Percentiles rank a stretch among this genome's conserved stretches.
phyloP scores from a whole-genome alignment of 768 basidiomycete genomes.

The Mycena albidolilacea region DNA sequence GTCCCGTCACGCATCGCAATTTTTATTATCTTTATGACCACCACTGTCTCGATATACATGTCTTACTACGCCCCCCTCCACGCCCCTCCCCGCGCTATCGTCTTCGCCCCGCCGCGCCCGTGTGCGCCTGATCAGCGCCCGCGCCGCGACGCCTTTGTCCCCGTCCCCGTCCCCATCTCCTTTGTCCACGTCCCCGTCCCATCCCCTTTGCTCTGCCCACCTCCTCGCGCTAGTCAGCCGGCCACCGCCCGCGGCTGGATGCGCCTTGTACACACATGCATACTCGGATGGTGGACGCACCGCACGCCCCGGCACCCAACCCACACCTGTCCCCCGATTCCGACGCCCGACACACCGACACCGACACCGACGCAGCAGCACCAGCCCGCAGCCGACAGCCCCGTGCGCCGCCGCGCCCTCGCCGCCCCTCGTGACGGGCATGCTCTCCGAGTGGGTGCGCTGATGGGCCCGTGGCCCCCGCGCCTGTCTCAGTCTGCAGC shows the following conservation, averaged over 20 bases:
- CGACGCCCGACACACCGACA: constrained; percentile 32
- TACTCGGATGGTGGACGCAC: constrained; percentile 38
- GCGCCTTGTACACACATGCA: constrained; percentile 42
- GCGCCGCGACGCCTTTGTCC: constrained; percentile 37
- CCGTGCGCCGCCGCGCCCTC: constrained; percentile 25
- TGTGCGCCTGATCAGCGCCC: constrained; percentile 64
- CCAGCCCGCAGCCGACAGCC: constrained; percentile 1
- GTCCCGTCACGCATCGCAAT: constrained; percentile 53
- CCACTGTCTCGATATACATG: constrained; percentile 44
- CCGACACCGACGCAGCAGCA: constrained; percentile 28
- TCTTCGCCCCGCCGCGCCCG: constrained; percentile 42
- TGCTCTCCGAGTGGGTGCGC: constrained; percentile 36
- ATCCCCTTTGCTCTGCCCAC: constrained; percentile 27
- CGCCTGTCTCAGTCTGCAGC: neutral
- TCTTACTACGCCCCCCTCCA: constrained; percentile 44
- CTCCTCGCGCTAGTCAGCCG: constrained; percentile 34
- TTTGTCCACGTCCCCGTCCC: constrained; percentile 40
- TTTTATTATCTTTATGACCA: constrained; percentile 64
- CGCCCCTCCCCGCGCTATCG: constrained; percentile 26
- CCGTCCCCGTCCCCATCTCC: constrained; percentile 38
- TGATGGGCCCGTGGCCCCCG: constrained; percentile 24
- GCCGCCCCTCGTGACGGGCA: constrained; percentile 34
- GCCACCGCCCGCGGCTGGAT: constrained; percentile 44
- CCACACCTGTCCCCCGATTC: constrained; percentile 16
- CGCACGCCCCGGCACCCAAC: constrained; percentile 34